Base-by-base conservation (phyloP, 208 protist genomes). In the Crithidia brevicula region DNA sequence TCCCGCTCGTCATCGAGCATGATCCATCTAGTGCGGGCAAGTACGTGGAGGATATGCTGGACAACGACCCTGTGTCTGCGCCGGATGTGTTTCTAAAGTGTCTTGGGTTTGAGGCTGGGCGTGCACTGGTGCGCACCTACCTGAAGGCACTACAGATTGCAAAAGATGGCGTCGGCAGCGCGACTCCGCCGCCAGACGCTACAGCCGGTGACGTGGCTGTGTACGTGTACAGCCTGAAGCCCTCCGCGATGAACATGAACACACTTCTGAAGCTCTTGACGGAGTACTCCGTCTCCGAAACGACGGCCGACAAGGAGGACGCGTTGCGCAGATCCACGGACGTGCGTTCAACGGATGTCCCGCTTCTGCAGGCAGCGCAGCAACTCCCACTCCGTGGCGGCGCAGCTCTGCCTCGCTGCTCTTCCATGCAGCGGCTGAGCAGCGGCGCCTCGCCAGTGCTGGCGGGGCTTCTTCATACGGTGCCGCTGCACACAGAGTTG, bases 71-170 rank as follows among this genome's bases (percentile, higher is more conserved):
- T 11, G 70, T 79, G 6, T 79, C 77, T 7, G 83, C 80, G 1
- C 83, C 86, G 1, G 86, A 92, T 63, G 89, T 94, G 15, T 69
- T 91, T 27, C 68, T 94, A 13, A 69, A 78, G 36, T 94, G 89
- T 36, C 77, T 91, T 18, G 71, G 71, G 10, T 74, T 67, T 20
- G 49, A 51, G 18, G 22, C 51, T 31, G 86, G 89, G 13, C 63
- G 74, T 27, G 47, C 65, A 42, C 61, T 87, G 5, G 83, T 81
- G 16, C 30, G 25, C 8, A 22, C 11, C 3, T 83, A 81, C 69
- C 46, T 90, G 0, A 22, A 33, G 1, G 40, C 31, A 4, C 53
- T 59, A 0, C 16, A 49, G 23, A 50, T 28, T 5, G 4, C 28
- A 13, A 31, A 5, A 11, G 33, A 38, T 47, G 11, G 36, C n/a